Percentiles rank a stretch among this genome's conserved stretches.
Evolutionary conservation across 2,329 filamentous ascomycete species (phyloP).

Genomic region (Esteya vermicola): DNA sequence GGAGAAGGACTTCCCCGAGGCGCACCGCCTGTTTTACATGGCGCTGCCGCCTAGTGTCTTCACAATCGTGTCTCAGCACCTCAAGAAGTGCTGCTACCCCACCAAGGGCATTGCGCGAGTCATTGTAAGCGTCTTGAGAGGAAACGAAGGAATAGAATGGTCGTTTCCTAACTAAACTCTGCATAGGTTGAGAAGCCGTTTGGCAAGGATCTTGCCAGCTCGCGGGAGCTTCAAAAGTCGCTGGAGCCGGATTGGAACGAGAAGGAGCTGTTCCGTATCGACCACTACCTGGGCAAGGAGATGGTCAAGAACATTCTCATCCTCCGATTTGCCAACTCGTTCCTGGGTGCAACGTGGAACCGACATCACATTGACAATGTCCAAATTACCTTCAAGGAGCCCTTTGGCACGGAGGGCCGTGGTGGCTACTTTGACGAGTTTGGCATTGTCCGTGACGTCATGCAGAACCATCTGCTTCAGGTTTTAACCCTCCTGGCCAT

Average conservation of each 20-base stretch:
- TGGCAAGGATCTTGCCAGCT: conserved; percentile 90
- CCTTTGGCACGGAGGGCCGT: conserved; percentile 93
- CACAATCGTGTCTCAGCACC: conserved; percentile 89
- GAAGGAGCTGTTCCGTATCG: conserved; percentile 97
- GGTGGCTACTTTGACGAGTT: conserved; percentile 99
- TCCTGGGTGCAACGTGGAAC: conserved; percentile 98
- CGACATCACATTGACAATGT: conserved; percentile 98
- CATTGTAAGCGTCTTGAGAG: conserved; percentile 50
- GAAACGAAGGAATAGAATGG: background rate
- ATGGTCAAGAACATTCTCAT: conserved; percentile 99
- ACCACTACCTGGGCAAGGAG: conserved; percentile 98
- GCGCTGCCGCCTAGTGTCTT: conserved; percentile 95
- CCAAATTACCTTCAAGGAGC: conserved; percentile 99
- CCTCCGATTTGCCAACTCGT: conserved; percentile 94
- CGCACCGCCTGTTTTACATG: conserved; percentile 97
- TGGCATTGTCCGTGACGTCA: conserved; percentile 97
- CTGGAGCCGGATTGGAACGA: conserved; percentile 97
- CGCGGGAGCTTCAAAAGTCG: conserved; percentile 85
- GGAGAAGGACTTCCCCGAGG: conserved; percentile 69
- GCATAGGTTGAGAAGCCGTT: conserved; percentile 96
- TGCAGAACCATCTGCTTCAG: conserved; percentile 98
- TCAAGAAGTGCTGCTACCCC: conserved; percentile 96
- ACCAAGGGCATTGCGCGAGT: conserved; percentile 80
- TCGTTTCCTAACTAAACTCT: background rate
- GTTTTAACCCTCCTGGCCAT: conserved; percentile 92